A percentile compares a stretch with the other conserved stretches of the same genome.
Evolutionary conservation across 805 yeast species (phyloP).

Genomic region (Schwanniomyces occidentalis): DNA sequence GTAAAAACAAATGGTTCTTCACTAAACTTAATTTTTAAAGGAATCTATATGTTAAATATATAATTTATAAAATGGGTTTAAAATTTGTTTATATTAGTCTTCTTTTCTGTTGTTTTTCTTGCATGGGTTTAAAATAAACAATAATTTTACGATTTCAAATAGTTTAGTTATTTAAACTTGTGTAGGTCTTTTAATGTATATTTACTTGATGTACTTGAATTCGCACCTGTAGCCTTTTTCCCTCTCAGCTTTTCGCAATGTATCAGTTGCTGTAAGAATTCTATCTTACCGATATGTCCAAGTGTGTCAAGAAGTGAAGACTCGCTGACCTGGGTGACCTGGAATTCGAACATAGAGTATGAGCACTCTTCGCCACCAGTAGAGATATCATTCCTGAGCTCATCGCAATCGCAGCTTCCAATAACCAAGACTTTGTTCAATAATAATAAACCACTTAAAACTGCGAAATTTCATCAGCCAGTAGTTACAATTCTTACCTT

Average conservation of each 20-base stretch:
- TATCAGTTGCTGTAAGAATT: neutral
- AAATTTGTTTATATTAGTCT: slow-evolving; percentile 22
- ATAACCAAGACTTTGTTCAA: no score
- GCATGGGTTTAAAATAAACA: slow-evolving; percentile 31
- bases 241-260: neutral
- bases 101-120: slow-evolving; percentile 16
- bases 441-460: no score
- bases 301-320: no score
- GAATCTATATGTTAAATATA: slow-evolving; percentile 8
- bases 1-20: slow-evolving; percentile 99
- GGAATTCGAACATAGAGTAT: no score
- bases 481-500: no score
- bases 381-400: no score
- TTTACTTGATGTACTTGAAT: slow-evolving; percentile 16
- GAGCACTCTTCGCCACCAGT: no score
- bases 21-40: slow-evolving; percentile 89
- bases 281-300: no score
- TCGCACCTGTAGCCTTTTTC: slow-evolving; percentile 1
- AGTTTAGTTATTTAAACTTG: slow-evolving; percentile 6
- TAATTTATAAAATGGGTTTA: slow-evolving; percentile 15
- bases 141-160: slow-evolving; percentile 19
- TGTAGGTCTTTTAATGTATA: slow-evolving; percentile 16
- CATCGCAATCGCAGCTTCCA: no score
- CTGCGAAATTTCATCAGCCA: no score
- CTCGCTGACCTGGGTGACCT: no score